Base-by-base conservation (phyloP, 768 basidiomycete species). In the Hydnomerulius pinastri region DNA sequence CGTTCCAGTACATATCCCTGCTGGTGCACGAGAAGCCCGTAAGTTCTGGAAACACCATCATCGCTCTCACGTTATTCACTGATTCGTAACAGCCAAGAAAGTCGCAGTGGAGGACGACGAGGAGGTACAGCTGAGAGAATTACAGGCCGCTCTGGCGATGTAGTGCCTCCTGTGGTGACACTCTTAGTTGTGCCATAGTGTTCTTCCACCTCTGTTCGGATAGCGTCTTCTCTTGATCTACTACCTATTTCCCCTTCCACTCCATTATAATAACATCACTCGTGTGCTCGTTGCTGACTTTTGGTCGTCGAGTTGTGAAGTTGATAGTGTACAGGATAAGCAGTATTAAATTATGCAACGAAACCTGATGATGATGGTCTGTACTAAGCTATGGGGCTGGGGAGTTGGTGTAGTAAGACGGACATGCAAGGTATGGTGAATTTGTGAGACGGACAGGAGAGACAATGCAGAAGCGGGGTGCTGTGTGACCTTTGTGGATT, bases 101-200 rank as follows among this genome's bases (percentile, higher is more conserved):
- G 67, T 67, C 59, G 77, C 74, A 46, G 82, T 79, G 55, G 92
- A 94, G 65, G 91, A 92, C 69, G 92, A 96, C 75, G 96, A 98
- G 68, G 95, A 92, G 56, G 85, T 81, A 37, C 86, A 96, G 70
- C 82, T 98, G 66, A 82, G 79, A 69, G 85, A 90, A 67, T 76
- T 98, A 58, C 95, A 97, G 73, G 94, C 92, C 18, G 81, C 80
- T 35, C 73, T 95, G 64, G 85, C 92, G 18, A 90, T 96, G 87
- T 92, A 76, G 68, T 57, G 52, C 53, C 55, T 46, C 20, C 13
- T 32, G 44, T 46, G 42, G 49, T 15, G 48, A 17, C 21, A 11
- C 49, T 45, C 42, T 46, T 50, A 48, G 43, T 46, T 42, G 53
- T 51, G 51, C 48, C 43, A 45, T 48, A 23, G 38, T 18, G 39